Evolutionary conservation across 306 rosid species (phyloP).

Genomic region (Trifolium dubium): DNA sequence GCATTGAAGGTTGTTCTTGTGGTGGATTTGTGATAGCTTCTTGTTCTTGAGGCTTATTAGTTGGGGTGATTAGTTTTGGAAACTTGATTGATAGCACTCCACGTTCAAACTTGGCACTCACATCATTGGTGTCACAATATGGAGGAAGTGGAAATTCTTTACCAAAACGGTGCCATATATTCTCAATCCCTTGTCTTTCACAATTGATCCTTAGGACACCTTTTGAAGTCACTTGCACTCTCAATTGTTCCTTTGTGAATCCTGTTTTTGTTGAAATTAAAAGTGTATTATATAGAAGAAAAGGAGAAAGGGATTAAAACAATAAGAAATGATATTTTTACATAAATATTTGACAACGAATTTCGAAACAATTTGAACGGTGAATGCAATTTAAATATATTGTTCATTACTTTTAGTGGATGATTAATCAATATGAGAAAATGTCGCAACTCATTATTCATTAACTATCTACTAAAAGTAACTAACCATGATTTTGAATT

Average conservation of each 20-base stretch:
- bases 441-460: not conserved
- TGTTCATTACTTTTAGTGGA: not conserved
- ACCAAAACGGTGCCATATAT: constrained; percentile 57
- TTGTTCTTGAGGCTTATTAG: constrained; percentile 22
- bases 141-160: constrained; percentile 57
- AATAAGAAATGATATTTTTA: not conserved
- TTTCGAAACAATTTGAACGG: not conserved
- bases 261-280: constrained; percentile 45
- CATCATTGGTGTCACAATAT: constrained; percentile 45
- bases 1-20: not conserved
- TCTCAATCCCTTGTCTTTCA: constrained; percentile 40
- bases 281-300: not conserved
- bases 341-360: not conserved
- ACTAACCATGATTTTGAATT: not conserved
- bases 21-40: not conserved
- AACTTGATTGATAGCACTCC: constrained; percentile 53
- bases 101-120: constrained; percentile 62
- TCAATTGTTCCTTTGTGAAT: constrained; percentile 57
- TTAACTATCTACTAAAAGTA: not conserved
- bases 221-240: constrained; percentile 57
- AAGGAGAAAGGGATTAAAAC: not conserved
- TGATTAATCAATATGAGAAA: not conserved
- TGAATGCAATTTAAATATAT: not conserved
- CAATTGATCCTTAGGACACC: constrained; percentile 53
- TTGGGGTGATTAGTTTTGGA: constrained; percentile 45